Conservation (phyloP, 805 yeast genomes). For the Cephaloascus fragrans region DNA sequence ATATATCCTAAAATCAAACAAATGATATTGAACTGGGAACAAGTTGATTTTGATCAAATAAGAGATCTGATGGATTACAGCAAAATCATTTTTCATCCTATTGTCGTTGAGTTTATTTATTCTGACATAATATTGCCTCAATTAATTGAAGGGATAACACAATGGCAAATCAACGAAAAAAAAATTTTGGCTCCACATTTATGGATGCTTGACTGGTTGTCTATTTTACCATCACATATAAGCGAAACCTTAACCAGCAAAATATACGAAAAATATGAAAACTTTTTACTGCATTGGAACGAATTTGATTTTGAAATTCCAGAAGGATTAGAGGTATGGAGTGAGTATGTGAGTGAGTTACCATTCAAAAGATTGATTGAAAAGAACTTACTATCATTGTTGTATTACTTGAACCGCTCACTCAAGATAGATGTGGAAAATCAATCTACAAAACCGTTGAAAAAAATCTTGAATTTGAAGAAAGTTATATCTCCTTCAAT, state of each 20-base stretch:
- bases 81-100: too few relatives aligned
- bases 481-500: constrained; percentile 6
- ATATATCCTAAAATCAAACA: constrained; percentile 24
- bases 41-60: background rate
- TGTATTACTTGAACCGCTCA: constrained; percentile 7
- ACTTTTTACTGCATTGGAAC: constrained; percentile 1
- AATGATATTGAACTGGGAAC: constrained; percentile 24
- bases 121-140: constrained; percentile 24
- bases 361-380: constrained; percentile 5
- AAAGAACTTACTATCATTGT: constrained; percentile 5
- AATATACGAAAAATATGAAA: constrained; percentile 9
- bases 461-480: constrained; percentile 13
- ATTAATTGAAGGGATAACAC: constrained; percentile 18
- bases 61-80: background rate
- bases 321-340: constrained; percentile 4
- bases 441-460: constrained; percentile 9
- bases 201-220: constrained; percentile 12
- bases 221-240: constrained; percentile 4
- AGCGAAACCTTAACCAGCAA: constrained; percentile 5
- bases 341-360: constrained; percentile 4
- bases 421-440: constrained; percentile 14
- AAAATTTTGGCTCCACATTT: constrained; percentile 7
- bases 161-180: constrained; percentile 19
- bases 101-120: constrained; percentile 16
- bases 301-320: background rate